Percentiles rank a stretch among this genome's conserved stretches.
Conservation (phyloP, 495 filamentous ascomycete species). For the Apodospora peruviana region DNA sequence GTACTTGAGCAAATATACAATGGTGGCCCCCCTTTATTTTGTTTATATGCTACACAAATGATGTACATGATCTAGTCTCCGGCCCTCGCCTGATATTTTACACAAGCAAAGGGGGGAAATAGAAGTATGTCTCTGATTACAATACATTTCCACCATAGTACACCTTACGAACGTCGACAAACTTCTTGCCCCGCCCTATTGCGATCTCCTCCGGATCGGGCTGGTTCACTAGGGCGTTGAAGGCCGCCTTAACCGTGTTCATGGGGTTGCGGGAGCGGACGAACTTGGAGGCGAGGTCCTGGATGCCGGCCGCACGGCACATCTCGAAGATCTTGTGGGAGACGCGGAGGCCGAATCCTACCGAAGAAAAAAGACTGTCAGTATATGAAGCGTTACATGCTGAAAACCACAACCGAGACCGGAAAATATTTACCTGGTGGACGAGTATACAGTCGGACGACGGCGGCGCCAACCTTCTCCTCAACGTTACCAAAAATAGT, state of each 20-base stretch:
- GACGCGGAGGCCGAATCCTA: conserved; percentile 79
- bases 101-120: neutral
- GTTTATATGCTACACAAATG: neutral
- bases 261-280: conserved; percentile 81
- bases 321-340: conserved; percentile 91
- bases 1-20: too few relatives aligned
- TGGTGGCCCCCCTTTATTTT: neutral
- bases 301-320: conserved; percentile 73
- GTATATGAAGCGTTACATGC: too few relatives aligned
- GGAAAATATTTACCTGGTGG: conserved; percentile 66
- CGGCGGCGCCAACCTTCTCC: conserved; percentile 78
- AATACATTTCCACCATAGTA: conserved; percentile 82
- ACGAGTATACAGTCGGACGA: conserved; percentile 70
- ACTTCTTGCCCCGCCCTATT: conserved; percentile 78
- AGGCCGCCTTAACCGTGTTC: conserved; percentile 91
- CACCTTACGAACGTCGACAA: conserved; percentile 93
- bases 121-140: conserved; percentile 12
- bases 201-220: conserved; percentile 83
- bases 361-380: conserved; percentile 6
- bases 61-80: too few relatives aligned
- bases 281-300: conserved; percentile 76
- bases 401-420: too few relatives aligned
- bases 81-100: neutral
- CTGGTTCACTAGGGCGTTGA: conserved; percentile 76
- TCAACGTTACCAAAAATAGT: conserved; percentile 85